Evolutionary conservation across 139 green algal species (phyloP).

Genomic region (Closterium sp.): DNA sequence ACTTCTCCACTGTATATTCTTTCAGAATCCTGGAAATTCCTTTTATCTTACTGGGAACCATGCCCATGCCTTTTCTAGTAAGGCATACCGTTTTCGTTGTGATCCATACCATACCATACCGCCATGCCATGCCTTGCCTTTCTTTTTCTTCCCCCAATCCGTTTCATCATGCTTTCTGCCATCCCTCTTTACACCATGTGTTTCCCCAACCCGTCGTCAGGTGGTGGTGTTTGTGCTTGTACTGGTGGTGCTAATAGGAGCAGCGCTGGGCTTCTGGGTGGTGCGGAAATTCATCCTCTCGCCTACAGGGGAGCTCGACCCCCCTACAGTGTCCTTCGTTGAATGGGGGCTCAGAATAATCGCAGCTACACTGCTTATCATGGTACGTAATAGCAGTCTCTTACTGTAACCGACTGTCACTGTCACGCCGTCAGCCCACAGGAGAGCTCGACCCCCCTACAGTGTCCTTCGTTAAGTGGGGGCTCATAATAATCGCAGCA

Average conservation of each 20-base stretch:
- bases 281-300: conserved; percentile 3
- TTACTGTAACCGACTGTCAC: too few species aligned
- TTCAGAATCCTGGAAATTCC: too few species aligned
- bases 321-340: not conserved
- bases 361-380: not conserved
- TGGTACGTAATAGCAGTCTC: not conserved
- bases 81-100: too few species aligned
- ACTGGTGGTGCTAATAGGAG: not conserved
- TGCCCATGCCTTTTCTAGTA: too few species aligned
- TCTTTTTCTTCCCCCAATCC: too few species aligned
- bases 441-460: not conserved
- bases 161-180: too few species aligned
- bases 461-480: not conserved
- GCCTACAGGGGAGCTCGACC: not conserved
- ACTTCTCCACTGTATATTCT: too few species aligned
- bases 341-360: not conserved
- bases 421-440: not conserved
- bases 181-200: not conserved
- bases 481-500: not conserved
- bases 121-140: too few species aligned
- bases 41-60: too few species aligned
- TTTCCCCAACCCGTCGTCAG: not conserved
- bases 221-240: not conserved
- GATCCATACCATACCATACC: too few species aligned
- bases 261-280: conserved; percentile 2